Conservation (phyloP, 129 eudicot genomes). For the Flaveria trinervia region DNA sequence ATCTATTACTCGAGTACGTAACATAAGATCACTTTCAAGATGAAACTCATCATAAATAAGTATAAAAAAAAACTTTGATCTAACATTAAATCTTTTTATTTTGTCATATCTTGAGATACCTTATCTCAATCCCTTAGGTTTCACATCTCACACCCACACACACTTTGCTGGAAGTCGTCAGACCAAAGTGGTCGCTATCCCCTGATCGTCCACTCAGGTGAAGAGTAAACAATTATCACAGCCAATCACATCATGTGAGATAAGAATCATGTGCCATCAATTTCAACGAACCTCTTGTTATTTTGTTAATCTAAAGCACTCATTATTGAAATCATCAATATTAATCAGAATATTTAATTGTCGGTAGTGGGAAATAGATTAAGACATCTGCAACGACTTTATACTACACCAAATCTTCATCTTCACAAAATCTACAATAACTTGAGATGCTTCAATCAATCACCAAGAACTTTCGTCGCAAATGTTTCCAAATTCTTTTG, state of each 20-base stretch:
- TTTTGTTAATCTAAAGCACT: background rate
- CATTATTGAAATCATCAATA: background rate
- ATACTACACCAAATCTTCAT: background rate
- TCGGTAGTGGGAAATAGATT: background rate
- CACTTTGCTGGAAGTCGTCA: no score
- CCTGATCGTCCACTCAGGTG: background rate
- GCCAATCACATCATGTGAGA: background rate
- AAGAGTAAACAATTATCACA: background rate
- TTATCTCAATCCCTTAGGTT: no score
- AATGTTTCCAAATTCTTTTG: background rate
- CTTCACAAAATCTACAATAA: background rate
- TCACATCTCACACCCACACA: no score
- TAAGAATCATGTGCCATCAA: no score
- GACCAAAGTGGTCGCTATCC: background rate
- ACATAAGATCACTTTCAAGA: no score
- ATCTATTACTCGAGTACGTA: no score
- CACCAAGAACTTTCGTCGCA: background rate
- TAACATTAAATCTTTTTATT: no score
- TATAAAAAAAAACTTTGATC: no score
- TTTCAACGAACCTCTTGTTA: background rate
- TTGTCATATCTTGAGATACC: no score
- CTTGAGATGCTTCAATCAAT: background rate
- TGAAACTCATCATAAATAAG: no score
- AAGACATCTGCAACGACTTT: constrained; percentile 2
- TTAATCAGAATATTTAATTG: background rate